Evolutionary conservation across 495 filamentous ascomycete genomes (phyloP).

Genomic region (Penicillium canescens): DNA sequence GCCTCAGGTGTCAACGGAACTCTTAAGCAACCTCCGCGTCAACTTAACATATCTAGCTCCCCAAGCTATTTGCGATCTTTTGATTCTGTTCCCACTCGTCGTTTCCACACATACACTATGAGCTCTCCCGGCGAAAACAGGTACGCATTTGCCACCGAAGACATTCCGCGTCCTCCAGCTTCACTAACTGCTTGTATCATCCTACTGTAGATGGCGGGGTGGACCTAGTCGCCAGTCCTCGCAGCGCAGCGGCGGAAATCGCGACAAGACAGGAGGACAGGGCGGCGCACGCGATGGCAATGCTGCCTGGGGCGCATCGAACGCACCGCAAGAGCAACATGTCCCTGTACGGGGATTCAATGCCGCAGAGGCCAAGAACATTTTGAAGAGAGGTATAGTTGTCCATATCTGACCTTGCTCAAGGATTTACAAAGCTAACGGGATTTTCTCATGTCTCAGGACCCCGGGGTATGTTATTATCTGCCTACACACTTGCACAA

Average conservation of each 20-base stretch:
- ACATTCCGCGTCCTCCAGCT: not conserved
- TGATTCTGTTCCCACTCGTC: not conserved
- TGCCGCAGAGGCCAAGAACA: constrained; percentile 41
- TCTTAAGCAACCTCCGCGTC: not conserved
- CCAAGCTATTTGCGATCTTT: not conserved
- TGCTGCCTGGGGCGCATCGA: constrained; percentile 29
- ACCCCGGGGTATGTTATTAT: constrained; percentile 25
- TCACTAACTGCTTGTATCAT: constrained; percentile 10
- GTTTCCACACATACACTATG: constrained; percentile 24
- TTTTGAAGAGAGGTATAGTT: constrained; percentile 40
- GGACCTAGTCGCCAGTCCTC: constrained; percentile 43
- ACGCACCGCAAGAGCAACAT: constrained; percentile 40
- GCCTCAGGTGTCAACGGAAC: constrained; percentile 26
- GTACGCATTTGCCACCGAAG: constrained; percentile 19
- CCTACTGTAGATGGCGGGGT: constrained; percentile 38
- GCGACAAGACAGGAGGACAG: constrained; percentile 30
- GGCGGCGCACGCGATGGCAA: constrained; percentile 33
- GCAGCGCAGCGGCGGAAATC: constrained; percentile 39
- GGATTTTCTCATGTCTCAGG: constrained; percentile 16
- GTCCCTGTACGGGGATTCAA: constrained; percentile 50
- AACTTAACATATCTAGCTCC: constrained; percentile 1
- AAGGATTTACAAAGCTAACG: constrained; percentile 1
- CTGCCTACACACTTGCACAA: not conserved
- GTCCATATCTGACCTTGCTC: not conserved
- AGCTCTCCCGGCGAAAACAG: constrained; percentile 38